Base-by-base conservation (phyloP, 1,139 yeast genomes). In the Kazachstania sp. region DNA sequence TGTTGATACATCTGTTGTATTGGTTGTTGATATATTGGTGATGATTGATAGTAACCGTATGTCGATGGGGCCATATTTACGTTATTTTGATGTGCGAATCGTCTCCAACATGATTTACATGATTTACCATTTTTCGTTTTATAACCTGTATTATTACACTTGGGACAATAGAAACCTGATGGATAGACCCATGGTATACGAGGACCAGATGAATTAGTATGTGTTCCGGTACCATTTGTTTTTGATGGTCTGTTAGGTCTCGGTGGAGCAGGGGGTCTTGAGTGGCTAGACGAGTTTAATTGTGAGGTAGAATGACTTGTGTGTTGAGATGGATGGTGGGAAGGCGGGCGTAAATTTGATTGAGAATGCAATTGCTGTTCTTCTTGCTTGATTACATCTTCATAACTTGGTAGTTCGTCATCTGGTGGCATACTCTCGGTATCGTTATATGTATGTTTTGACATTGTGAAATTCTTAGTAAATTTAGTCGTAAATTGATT, bases 91-190 rank as follows among this genome's bases (percentile, higher is more conserved):
- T 77, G 79, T 2, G 81, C 81, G 63, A 83, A 87, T 47, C 65
- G 57, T 30, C 73, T 77, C 81, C 87, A 86, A 64, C 96, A 87
- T 49, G 74, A 75, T 59, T 78, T 76, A 62, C 96, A 87, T 3
- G 80, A 68, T 41, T 70, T 70, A 2, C 88, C 87, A 56, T 79
- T 81, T 58, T 78, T 81, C 23, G 66, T 48, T 65, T 84, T 84
- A 56, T 70, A 69, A 0, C 95, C 95, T 0, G 94, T 83, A 60
- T 87, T 87, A 49, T 74, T 69, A 67, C 96, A 87, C 58, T 82
- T 83, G 7, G 70, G 67, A 60, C 96, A 87, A 53, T 71, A 68
- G 60, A 71, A 82, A 2, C 78, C 72, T 2, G 57, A 65, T 0
- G 95, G 95, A 58, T 84, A 86, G 45, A 65, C 65, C 74, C 86